These are phyloP conservation scores for Aulographum hederae DNA, from an alignment of 2,329 filamentous ascomycete genomes.

Conservation along the genomic window DNA sequence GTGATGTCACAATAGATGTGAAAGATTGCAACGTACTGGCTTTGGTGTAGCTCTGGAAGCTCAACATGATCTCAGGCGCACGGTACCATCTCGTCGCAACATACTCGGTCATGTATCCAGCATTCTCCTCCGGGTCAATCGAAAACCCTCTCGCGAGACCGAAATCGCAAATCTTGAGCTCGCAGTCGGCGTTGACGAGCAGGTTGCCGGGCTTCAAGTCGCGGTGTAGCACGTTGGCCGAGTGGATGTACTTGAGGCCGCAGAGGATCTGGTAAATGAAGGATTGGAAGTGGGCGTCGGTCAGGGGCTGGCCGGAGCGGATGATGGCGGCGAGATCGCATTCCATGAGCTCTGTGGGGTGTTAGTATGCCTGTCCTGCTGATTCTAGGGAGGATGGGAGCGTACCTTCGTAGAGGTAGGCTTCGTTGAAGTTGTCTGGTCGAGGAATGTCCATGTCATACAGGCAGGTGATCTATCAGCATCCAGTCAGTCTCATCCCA, in stretches of 20 bases:
- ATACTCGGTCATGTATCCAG: conserved; percentile 99
- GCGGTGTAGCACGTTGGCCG: conserved; percentile 89
- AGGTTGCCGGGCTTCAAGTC: conserved; percentile 95
- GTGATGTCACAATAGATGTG: conserved; percentile 1
- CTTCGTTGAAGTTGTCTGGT: conserved; percentile 97
- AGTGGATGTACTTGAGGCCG: conserved; percentile 97
- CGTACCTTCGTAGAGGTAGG: conserved; percentile 90
- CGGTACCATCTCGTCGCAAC: conserved; percentile 98
- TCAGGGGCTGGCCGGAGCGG: conserved; percentile 87
- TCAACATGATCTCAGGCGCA: conserved; percentile 97
- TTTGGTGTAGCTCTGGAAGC: conserved; percentile 99
- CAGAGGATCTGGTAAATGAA: conserved; percentile 99
- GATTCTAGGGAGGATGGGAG: not conserved
- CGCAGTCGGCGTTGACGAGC: conserved; percentile 95
- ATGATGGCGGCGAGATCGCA: conserved; percentile 97
- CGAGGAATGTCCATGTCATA: conserved; percentile 99
- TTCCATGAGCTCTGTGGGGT: conserved; percentile 96
- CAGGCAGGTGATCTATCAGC: conserved; percentile 74
- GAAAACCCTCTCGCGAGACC: conserved; percentile 93
- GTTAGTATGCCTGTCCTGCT: not conserved
- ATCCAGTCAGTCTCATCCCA: conserved; percentile 3
- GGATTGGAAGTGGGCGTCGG: conserved; percentile 97
- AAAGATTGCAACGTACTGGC: conserved; percentile 54
- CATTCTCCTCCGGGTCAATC: conserved; percentile 92
- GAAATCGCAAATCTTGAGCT: conserved; percentile 98